A percentile compares a stretch with the other conserved stretches of the same genome.
phyloP scores from a whole-genome alignment of 768 basidiomycete genomes.

The Baorangia bicolor region DNA sequence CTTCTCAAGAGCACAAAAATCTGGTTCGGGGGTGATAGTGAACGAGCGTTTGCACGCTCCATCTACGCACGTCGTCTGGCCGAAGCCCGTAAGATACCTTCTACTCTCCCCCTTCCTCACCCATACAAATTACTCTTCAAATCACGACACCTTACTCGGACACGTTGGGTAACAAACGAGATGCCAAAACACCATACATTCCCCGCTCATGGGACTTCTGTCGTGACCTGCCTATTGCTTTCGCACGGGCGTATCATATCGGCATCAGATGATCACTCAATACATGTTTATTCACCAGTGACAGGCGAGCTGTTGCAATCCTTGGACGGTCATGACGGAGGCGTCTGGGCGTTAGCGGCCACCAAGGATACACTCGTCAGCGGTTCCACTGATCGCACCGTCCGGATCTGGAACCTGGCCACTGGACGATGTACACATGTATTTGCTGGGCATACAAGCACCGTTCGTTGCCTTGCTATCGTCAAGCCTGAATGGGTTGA shows the following conservation, averaged over 20 bases:
- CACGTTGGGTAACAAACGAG: conserved; percentile 74
- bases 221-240: conserved; percentile 95
- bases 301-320: conserved; percentile 74
- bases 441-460: conserved; percentile 95
- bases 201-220: conserved; percentile 82
- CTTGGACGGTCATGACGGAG: conserved; percentile 90
- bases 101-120: conserved; percentile 68
- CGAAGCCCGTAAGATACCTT: conserved; percentile 37
- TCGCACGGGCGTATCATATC: conserved; percentile 94
- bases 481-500: conserved; percentile 90
- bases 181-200: conserved; percentile 79
- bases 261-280: conserved; percentile 95
- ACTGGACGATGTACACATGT: conserved; percentile 85
- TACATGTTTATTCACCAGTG: conserved; percentile 89
- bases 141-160: conserved; percentile 77
- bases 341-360: conserved; percentile 94
- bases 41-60: conserved; percentile 73
- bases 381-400: conserved; percentile 91
- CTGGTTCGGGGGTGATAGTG: conserved; percentile 87
- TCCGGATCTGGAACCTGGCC: conserved; percentile 85
- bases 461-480: conserved; percentile 93
- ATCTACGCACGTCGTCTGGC: conserved; percentile 62
- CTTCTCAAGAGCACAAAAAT: conserved; percentile 79
- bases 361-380: conserved; percentile 87
- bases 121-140: conserved; percentile 94